Percentiles rank a stretch among this genome's conserved stretches.
Conservation (phyloP, 371 early-diverging fungal genomes). For the Mortierella sp. region DNA sequence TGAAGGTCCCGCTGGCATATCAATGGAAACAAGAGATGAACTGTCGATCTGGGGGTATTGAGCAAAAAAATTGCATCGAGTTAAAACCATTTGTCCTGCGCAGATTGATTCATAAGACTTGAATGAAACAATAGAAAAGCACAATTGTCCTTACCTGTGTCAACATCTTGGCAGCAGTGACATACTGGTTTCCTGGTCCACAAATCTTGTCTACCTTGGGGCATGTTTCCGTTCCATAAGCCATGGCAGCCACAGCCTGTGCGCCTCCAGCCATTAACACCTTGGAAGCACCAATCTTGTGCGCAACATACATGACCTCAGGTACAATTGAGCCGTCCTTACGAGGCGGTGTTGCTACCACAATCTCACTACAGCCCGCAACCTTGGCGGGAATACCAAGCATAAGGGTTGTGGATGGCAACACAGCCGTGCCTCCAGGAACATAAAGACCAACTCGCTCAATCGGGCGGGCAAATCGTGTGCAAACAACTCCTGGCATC, state of each 20-base stretch:
- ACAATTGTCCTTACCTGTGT: constrained; percentile 65
- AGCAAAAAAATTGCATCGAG: neutral
- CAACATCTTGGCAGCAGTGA: constrained; percentile 98
- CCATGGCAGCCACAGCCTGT: constrained; percentile 98
- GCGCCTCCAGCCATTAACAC: constrained; percentile 97
- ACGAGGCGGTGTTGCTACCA: constrained; percentile 96
- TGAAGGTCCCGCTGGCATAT: constrained; percentile 99
- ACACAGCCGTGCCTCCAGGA: constrained; percentile 97
- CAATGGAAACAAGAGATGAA: constrained; percentile 92
- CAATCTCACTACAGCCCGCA: constrained; percentile 95
- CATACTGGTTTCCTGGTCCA: constrained; percentile 99
- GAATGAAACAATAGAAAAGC: neutral
- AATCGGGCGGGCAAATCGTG: constrained; percentile 92
- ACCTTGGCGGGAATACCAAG: constrained; percentile 97
- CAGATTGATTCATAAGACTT: neutral
- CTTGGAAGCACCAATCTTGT: constrained; percentile 93
- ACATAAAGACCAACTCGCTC: constrained; percentile 97
- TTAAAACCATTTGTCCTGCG: too few relatives aligned
- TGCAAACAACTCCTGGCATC: constrained; percentile 96
- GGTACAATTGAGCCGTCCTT: constrained; percentile 91
- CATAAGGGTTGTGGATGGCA: constrained; percentile 96
- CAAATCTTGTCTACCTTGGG: constrained; percentile 99
- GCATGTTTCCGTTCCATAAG: constrained; percentile 94
- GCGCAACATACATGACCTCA: constrained; percentile 98
- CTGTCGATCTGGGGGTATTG: constrained; percentile 77